Percentiles rank a stretch among this genome's conserved stretches.
These are phyloP conservation scores for Pythium brassicae DNA, from an alignment of 352 stramenopile genomes.

Conservation along the genomic window DNA sequence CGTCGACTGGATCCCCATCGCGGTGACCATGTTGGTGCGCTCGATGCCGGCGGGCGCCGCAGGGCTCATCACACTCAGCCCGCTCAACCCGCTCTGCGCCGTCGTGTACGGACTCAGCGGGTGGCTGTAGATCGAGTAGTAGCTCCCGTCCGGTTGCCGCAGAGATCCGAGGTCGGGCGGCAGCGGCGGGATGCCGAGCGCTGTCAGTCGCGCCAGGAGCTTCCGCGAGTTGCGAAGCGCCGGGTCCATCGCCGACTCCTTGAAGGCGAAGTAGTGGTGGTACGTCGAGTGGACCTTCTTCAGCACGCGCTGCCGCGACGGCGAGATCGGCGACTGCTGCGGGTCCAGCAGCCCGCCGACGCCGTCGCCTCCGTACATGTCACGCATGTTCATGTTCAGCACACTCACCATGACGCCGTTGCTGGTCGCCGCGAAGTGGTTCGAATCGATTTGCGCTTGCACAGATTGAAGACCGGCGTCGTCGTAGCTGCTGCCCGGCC, in stretches of 20 bases:
- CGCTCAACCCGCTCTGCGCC: conserved; percentile 11
- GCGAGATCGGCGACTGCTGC: conserved; percentile 43
- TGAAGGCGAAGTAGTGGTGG: conserved; percentile 72
- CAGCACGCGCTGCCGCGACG: conserved; percentile 48
- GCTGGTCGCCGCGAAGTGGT: conserved; percentile 51
- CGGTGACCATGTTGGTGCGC: conserved; percentile 7
- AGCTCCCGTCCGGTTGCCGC: conserved; percentile 53
- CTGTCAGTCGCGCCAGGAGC: conserved; percentile 85
- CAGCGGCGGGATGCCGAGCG: conserved; percentile 90
- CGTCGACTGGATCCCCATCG: conserved; percentile 13
- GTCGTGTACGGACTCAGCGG: conserved; percentile 59
- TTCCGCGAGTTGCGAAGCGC: conserved; percentile 82
- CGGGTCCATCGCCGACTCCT: conserved; percentile 79
- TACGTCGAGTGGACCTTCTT: conserved; percentile 66
- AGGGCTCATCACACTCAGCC: conserved; percentile 6
- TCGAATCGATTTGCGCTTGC: conserved; percentile 36
- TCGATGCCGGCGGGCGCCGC: conserved; percentile 22
- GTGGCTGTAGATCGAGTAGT: conserved; percentile 81
- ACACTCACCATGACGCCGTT: conserved; percentile 70
- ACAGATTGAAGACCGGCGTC: conserved; percentile 7
- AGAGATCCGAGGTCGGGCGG: conserved; percentile 87
- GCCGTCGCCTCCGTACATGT: conserved; percentile 72
- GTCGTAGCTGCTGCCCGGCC: conserved; percentile 8
- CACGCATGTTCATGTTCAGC: conserved; percentile 75
- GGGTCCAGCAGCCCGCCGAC: conserved; percentile 54